Evolutionary conservation across 2,329 filamentous ascomycete genomes (phyloP).

Genomic region (Kalmusia sp.): DNA sequence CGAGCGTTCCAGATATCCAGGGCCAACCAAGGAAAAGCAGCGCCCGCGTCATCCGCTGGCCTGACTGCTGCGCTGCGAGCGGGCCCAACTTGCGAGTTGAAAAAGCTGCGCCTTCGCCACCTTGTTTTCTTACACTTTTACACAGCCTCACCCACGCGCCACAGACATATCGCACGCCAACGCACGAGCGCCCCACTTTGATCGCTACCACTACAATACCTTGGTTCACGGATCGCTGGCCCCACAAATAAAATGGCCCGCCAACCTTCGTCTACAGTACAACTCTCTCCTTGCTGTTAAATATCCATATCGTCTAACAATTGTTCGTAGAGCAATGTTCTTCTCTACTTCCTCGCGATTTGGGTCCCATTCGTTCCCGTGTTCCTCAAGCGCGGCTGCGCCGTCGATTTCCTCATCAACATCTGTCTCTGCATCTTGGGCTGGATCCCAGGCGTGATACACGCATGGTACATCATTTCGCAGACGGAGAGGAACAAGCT

Average conservation of each 20-base stretch:
- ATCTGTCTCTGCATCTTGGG: slow-evolving; percentile 47
- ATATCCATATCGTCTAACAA: not conserved
- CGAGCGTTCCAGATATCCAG: slow-evolving; percentile 2
- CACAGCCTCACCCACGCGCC: not conserved
- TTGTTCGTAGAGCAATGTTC: slow-evolving; percentile 24
- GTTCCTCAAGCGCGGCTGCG: slow-evolving; percentile 48
- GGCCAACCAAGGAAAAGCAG: not conserved
- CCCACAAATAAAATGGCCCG: not conserved
- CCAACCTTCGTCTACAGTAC: slow-evolving; percentile 9
- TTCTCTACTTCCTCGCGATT: slow-evolving; percentile 41
- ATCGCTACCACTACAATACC: not conserved
- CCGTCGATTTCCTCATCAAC: slow-evolving; percentile 51
- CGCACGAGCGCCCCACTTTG: not conserved
- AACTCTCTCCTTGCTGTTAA: not conserved
- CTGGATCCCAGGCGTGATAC: slow-evolving; percentile 40
- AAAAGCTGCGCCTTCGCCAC: slow-evolving; percentile 5
- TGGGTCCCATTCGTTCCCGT: slow-evolving; percentile 50
- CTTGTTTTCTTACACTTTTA: not conserved
- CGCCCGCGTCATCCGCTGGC: slow-evolving; percentile 1
- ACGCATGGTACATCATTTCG: slow-evolving; percentile 36
- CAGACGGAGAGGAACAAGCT: slow-evolving; percentile 16
- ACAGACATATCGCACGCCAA: not conserved
- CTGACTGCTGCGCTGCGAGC: slow-evolving; percentile 1
- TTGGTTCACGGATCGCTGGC: too few species aligned
- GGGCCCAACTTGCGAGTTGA: slow-evolving; percentile 6